Evolutionary conservation across 257 asterid genomes (phyloP).

Genomic region (Solanum ahanhuiri): DNA sequence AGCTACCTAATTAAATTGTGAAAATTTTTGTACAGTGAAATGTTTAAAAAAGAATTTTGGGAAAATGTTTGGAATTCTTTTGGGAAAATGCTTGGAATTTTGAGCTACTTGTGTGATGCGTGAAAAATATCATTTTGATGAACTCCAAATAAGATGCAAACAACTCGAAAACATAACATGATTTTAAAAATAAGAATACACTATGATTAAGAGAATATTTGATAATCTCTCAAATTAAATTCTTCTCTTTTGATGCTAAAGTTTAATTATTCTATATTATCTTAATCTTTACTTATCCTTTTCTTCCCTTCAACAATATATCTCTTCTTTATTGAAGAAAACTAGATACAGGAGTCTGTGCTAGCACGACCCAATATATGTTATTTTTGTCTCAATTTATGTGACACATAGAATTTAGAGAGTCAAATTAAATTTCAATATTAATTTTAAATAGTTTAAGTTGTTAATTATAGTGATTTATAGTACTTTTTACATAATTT

Average conservation of each 20-base stretch:
- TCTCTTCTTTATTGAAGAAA: background rate
- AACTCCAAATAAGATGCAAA: background rate
- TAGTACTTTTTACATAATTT: too few relatives aligned
- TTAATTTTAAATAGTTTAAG: too few relatives aligned
- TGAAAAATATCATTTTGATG: background rate
- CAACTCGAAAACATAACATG: background rate
- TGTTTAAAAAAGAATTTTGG: background rate
- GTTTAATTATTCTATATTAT: background rate
- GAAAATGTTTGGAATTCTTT: background rate
- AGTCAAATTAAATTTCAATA: too few relatives aligned
- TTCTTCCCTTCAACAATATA: background rate
- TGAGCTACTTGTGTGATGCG: background rate
- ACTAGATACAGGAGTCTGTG: too few relatives aligned
- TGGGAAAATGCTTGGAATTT: background rate
- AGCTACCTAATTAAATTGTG: background rate
- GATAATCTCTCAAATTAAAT: background rate
- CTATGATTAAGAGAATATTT: background rate
- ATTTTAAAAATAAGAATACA: background rate
- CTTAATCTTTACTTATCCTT: background rate
- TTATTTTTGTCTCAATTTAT: too few relatives aligned
- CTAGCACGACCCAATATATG: too few relatives aligned
- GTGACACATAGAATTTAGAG: too few relatives aligned
- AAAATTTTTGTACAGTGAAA: background rate
- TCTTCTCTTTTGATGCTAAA: background rate
- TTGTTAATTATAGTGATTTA: too few relatives aligned